Evolutionary conservation across 345 rosid genomes (phyloP), one percentile per base, ranked within the genome.

Genomic region (Triadica sebifera): DNA sequence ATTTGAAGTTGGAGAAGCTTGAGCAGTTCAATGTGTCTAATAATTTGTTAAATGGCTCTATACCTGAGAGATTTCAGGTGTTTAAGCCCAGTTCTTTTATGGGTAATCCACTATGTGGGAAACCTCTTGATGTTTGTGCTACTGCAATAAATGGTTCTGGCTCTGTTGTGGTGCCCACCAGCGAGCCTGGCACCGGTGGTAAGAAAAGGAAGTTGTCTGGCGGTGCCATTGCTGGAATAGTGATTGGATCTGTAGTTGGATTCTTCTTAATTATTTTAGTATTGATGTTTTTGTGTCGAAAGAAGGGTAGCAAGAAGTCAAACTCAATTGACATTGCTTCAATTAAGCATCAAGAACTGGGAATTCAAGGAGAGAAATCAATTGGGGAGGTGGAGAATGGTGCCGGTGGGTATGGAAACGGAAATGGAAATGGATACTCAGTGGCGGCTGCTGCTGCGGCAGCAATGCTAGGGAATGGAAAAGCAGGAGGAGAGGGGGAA

Each of bases 221-320:
- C 11, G 96, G 95, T 16, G 97, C 89, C 16, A 87, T 91, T 57
- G 97, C 97, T 0, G 99, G 99, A 15, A 90, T 96, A 61, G 95
- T 86, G 37, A 89, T 96, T 47, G 99, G 93, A 71, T 89, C 90
- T 64, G 77, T 96, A 34, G 58, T 89, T 65, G 98, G 84, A 39
- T 77, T 91, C 58, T 47, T 80, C 7, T 52, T 95, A 57, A 77
- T 93, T 65, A 60, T 85, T 10, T 2, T 91, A 69, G 38, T 90
- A 77, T 67, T 89, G 77, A 84, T 89, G 86, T 55, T 87, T 76
- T 65, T 91, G 39, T 87, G 88, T 46, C 77, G 97, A 78, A 90
- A 77, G 73, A 90, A 79, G 75, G 82, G 88, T 12, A 81, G 71
- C 63, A 85, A 78, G 76, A 87, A 82, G 39, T 82, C 89, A 0